phyloP scores from a whole-genome alignment of 73 alveolate genomes.

The Urostyla sp. region DNA sequence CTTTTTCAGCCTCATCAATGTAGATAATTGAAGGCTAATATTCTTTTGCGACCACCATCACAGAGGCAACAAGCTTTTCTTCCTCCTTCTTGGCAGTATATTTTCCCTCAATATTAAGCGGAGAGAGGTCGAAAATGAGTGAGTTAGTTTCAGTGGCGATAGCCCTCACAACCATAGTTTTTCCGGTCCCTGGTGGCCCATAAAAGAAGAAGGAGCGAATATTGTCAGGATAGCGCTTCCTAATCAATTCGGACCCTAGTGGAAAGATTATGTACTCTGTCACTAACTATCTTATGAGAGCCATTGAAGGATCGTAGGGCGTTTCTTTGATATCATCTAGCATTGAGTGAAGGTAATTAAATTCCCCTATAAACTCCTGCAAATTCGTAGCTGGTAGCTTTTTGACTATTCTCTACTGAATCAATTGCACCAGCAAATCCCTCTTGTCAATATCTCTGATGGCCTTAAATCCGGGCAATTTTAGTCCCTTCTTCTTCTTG shows the following conservation, averaged over 20 bases:
- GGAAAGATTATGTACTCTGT: conserved; percentile 83
- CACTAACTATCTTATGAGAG: conserved; percentile 78
- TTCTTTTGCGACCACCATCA: conserved; percentile 85
- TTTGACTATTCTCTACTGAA: conserved; percentile 75
- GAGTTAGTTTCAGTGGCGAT: conserved; percentile 96
- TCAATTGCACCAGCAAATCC: conserved; percentile 76
- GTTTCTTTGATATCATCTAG: conserved; percentile 63
- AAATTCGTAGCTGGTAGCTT: conserved; percentile 72
- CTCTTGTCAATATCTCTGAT: conserved; percentile 70
- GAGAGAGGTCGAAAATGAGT: conserved; percentile 88
- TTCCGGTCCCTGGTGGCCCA: conserved; percentile 98
- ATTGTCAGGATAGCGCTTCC: conserved; percentile 73
- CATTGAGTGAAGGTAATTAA: conserved; percentile 81
- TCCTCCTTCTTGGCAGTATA: conserved; percentile 79
- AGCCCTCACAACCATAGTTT: conserved; percentile 96
- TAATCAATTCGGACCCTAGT: conserved; percentile 84
- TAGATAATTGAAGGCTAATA: conserved; percentile 88
- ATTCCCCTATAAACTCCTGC: conserved; percentile 79
- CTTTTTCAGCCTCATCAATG: conserved; percentile 90
- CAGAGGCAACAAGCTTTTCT: conserved; percentile 80
- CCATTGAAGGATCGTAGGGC: conserved; percentile 87
- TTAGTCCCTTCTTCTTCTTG: conserved; percentile 78
- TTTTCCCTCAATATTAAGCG: conserved; percentile 69
- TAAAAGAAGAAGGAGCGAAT: conserved; percentile 84
- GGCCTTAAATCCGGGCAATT: conserved; percentile 62